Evolutionary conservation across 352 stramenopile species (phyloP).

Genomic region (Phytopythium aichiense): DNA sequence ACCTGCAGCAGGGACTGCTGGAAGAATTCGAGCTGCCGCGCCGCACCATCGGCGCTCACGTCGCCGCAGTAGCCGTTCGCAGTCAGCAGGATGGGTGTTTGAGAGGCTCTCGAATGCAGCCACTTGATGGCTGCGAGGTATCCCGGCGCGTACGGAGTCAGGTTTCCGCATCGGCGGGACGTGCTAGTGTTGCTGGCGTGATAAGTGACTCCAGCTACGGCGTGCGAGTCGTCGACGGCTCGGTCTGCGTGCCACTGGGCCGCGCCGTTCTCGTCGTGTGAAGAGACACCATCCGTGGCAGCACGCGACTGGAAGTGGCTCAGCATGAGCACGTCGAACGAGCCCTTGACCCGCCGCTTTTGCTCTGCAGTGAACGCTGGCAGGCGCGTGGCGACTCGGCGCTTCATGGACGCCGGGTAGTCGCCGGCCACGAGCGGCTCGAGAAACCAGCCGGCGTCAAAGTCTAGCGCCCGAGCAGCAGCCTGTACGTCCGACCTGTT

Average conservation of each 20-base stretch:
- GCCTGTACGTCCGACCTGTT: slow-evolving; percentile 21
- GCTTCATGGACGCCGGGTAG: slow-evolving; percentile 83
- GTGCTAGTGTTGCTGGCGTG: neutral
- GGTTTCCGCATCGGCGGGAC: neutral
- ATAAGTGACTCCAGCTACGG: slow-evolving; percentile 39
- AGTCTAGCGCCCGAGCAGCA: slow-evolving; percentile 58
- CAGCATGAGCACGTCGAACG: slow-evolving; percentile 62
- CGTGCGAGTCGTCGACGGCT: slow-evolving; percentile 40
- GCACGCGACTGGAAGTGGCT: slow-evolving; percentile 76
- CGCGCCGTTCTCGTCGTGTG: neutral
- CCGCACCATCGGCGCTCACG: slow-evolving; percentile 23
- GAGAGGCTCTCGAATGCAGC: slow-evolving; percentile 30
- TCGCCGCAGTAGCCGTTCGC: slow-evolving; percentile 51
- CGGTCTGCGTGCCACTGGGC: slow-evolving; percentile 26
- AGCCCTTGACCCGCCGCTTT: slow-evolving; percentile 36
- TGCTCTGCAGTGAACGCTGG: slow-evolving; percentile 74
- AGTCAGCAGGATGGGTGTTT: slow-evolving; percentile 27
- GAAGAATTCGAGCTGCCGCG: slow-evolving; percentile 25
- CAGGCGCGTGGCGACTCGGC: slow-evolving; percentile 54
- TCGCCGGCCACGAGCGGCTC: slow-evolving; percentile 79
- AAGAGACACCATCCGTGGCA: slow-evolving; percentile 16
- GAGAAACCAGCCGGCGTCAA: slow-evolving; percentile 76
- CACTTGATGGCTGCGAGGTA: slow-evolving; percentile 36
- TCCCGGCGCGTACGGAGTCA: slow-evolving; percentile 27
- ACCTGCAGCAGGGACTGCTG: slow-evolving; percentile 14